phyloP scores from a whole-genome alignment of 2,329 filamentous ascomycete species.

The Colletotrichum lupini region DNA sequence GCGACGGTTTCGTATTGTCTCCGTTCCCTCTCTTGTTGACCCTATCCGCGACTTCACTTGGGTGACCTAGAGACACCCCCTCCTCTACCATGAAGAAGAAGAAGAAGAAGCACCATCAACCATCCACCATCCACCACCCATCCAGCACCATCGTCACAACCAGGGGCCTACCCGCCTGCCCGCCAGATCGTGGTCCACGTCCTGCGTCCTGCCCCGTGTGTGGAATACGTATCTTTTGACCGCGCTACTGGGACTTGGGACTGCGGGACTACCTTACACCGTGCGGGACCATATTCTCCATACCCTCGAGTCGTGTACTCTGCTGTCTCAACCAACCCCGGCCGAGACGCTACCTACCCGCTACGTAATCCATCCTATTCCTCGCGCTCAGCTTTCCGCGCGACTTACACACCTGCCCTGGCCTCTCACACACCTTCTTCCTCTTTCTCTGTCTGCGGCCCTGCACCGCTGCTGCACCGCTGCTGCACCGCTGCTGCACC shows the following conservation, averaged over 20 bases:
- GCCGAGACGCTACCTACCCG: conserved; percentile 36
- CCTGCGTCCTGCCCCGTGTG: conserved; percentile 17
- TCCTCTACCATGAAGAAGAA: background rate
- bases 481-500: background rate
- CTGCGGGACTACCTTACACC: conserved; percentile 22
- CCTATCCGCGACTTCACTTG: conserved; percentile 19
- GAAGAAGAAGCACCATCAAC: background rate
- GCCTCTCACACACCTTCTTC: background rate
- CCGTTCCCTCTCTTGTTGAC: conserved; percentile 31
- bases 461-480: no score
- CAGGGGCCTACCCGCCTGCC: conserved; percentile 22
- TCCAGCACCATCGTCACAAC: background rate
- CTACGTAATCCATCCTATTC: conserved; percentile 37
- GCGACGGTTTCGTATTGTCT: conserved; percentile 36
- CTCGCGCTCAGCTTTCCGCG: conserved; percentile 34
- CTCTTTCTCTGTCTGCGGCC: no score
- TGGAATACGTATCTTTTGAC: conserved; percentile 18
- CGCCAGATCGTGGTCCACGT: conserved; percentile 28
- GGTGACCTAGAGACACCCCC: conserved; percentile 1
- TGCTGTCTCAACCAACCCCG: conserved; percentile 35
- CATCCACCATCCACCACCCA: background rate
- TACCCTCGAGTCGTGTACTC: conserved; percentile 36
- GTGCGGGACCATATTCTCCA: conserved; percentile 26
- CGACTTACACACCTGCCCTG: conserved; percentile 27
- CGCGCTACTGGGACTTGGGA: conserved; percentile 29